Conservation (phyloP, 1,284 basidiomycete species). For the Ganoderma sinense region DNA sequence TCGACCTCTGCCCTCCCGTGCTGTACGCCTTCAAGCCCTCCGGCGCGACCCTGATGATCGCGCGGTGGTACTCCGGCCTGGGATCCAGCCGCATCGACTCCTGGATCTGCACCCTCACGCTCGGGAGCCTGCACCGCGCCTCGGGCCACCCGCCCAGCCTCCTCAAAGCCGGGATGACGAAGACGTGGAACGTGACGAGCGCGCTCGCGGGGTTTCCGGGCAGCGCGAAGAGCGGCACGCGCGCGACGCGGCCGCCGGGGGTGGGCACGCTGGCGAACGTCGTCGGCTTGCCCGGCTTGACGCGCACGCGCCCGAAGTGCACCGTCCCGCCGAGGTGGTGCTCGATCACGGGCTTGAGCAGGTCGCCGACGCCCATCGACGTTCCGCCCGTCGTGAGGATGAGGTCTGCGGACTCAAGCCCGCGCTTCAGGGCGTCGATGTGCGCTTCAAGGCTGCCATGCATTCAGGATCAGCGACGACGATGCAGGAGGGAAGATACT, state of each 20-base stretch:
- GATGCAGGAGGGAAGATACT: neutral
- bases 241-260: constrained; percentile 45
- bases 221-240: constrained; percentile 75
- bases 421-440: constrained; percentile 61
- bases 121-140: constrained; percentile 65
- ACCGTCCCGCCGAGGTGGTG: constrained; percentile 75
- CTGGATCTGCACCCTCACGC: constrained; percentile 71
- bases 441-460: constrained; percentile 65
- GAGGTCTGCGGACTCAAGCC: constrained; percentile 72
- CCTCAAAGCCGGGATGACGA: constrained; percentile 84
- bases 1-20: constrained; percentile 87
- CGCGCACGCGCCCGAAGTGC: constrained; percentile 80
- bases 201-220: constrained; percentile 92
- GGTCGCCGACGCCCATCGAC: constrained; percentile 88
- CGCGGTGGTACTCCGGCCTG: constrained; percentile 85
- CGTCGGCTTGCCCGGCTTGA: constrained; percentile 85
- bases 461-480: neutral
- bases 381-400: constrained; percentile 89
- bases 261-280: constrained; percentile 83
- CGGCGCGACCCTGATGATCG: constrained; percentile 57
- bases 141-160: constrained; percentile 73
- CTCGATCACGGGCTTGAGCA: constrained; percentile 90
- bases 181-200: constrained; percentile 87
- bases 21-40: constrained; percentile 70
- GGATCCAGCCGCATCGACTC: constrained; percentile 73